A percentile compares a stretch with the other conserved stretches of the same genome.
Evolutionary conservation across 2,329 filamentous ascomycete species (phyloP).

Genomic region (Ophiostoma ips): DNA sequence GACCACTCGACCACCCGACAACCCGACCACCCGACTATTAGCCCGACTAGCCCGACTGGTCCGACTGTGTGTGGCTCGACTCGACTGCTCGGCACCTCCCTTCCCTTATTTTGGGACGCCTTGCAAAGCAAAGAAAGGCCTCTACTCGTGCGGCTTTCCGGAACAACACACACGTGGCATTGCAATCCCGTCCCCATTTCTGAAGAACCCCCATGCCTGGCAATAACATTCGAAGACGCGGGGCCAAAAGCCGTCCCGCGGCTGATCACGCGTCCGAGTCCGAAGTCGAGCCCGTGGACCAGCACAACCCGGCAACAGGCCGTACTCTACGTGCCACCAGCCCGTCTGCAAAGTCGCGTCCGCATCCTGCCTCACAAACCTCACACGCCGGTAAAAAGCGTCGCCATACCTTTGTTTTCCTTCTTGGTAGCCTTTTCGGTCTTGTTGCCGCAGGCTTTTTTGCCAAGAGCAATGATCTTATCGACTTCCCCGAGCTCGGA

Average conservation of each 20-base stretch:
- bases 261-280: neutral
- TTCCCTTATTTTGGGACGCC: too few relatives aligned
- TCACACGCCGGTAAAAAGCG: slow-evolving; percentile 41
- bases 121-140: too few relatives aligned
- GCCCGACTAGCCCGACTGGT: too few relatives aligned
- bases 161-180: too few relatives aligned
- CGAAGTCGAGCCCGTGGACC: neutral
- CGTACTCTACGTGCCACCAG: neutral
- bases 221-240: slow-evolving; percentile 3
- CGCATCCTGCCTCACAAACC: neutral
- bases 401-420: slow-evolving; percentile 69
- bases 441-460: slow-evolving; percentile 83
- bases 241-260: neutral
- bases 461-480: slow-evolving; percentile 76
- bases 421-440: slow-evolving; percentile 79
- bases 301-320: neutral
- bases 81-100: too few relatives aligned
- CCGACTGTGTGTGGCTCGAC: too few relatives aligned
- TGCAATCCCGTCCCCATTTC: too few relatives aligned
- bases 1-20: too few relatives aligned
- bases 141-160: too few relatives aligned
- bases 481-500: slow-evolving; percentile 57
- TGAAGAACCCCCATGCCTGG: slow-evolving; percentile 3
- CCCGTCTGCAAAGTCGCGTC: neutral
- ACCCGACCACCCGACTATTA: too few relatives aligned